A percentile compares a stretch with the other conserved stretches of the same genome.
These are phyloP conservation scores for Strigomonas galati DNA, from an alignment of 208 protist species.

Conservation along the genomic window DNA sequence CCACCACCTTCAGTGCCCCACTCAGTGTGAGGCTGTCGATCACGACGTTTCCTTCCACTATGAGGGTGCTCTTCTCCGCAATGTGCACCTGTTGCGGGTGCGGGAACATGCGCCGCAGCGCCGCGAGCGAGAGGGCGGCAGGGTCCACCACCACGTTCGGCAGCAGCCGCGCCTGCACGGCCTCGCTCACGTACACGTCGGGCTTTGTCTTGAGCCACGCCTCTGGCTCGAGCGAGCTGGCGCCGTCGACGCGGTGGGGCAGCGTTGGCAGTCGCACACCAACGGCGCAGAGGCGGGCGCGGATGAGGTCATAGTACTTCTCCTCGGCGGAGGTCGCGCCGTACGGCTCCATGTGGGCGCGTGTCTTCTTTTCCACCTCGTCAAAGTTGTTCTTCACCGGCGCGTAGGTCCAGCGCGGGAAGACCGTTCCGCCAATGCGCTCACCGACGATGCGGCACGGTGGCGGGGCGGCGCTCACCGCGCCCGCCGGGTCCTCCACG, in stretches of 20 bases:
- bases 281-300: slow-evolving; percentile 50
- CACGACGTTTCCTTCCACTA: slow-evolving; percentile 66
- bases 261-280: slow-evolving; percentile 28
- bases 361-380: slow-evolving; percentile 44
- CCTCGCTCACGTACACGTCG: slow-evolving; percentile 16
- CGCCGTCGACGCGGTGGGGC: background rate
- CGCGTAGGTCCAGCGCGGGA: slow-evolving; percentile 77
- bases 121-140: slow-evolving; percentile 19
- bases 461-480: too few relatives aligned
- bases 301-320: slow-evolving; percentile 63
- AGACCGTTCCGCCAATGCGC: slow-evolving; percentile 65
- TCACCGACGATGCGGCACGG: slow-evolving; percentile 9
- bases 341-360: slow-evolving; percentile 42
- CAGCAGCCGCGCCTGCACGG: slow-evolving; percentile 27
- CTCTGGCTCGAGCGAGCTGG: background rate
- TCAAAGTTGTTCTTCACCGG: slow-evolving; percentile 84
- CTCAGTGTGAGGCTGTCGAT: slow-evolving; percentile 71
- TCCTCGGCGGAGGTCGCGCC: slow-evolving; percentile 72
- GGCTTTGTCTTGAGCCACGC: background rate
- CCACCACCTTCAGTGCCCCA: slow-evolving; percentile 57
- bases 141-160: slow-evolving; percentile 44
- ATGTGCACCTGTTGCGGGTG: slow-evolving; percentile 50
- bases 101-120: slow-evolving; percentile 49
- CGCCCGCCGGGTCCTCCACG: background rate
- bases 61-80: slow-evolving; percentile 52